phyloP scores from a whole-genome alignment of 2,329 filamentous ascomycete genomes.

The Microascus cirrosus region DNA sequence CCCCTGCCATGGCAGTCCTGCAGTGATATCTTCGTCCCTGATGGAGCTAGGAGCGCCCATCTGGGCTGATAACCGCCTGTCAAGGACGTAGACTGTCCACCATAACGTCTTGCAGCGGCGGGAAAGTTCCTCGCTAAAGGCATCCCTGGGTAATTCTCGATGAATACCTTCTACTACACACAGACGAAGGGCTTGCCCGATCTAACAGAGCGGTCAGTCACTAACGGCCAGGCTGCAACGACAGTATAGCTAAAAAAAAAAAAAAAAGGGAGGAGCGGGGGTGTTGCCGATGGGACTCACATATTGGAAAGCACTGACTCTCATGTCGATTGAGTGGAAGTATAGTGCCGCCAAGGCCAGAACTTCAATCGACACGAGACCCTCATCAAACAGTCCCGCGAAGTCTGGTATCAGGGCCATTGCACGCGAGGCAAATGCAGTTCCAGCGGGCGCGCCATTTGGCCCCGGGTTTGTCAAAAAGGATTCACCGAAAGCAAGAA shows the following conservation, averaged over 20 bases:
- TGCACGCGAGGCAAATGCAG: background rate
- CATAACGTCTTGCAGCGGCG: constrained; percentile 16
- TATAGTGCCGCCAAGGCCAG: constrained; percentile 23
- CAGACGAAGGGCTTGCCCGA: background rate
- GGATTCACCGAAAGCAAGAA: constrained; percentile 20
- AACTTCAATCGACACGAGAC: constrained; percentile 19
- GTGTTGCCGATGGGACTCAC: constrained; percentile 13
- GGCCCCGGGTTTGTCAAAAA: constrained; percentile 15
- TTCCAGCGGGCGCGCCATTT: constrained; percentile 1
- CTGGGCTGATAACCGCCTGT: constrained; percentile 15
- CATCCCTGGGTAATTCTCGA: background rate
- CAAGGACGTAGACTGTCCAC: constrained; percentile 18
- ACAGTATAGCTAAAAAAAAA: too few species aligned
- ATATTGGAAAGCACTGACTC: constrained; percentile 24
- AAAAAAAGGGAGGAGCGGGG: too few species aligned
- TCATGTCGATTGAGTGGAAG: constrained; percentile 27
- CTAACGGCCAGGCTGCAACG: too few species aligned
- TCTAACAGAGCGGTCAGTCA: too few species aligned
- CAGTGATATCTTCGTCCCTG: constrained; percentile 17
- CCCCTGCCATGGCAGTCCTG: constrained; percentile 15
- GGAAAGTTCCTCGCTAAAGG: constrained; percentile 9
- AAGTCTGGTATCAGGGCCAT: background rate
- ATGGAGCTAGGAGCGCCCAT: constrained; percentile 16
- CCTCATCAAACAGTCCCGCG: constrained; percentile 13
- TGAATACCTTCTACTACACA: background rate